Percentiles rank a stretch among this genome's conserved stretches.
phyloP scores from a whole-genome alignment of 495 filamentous ascomycete species.

The Podospora pseudopauciseta region DNA sequence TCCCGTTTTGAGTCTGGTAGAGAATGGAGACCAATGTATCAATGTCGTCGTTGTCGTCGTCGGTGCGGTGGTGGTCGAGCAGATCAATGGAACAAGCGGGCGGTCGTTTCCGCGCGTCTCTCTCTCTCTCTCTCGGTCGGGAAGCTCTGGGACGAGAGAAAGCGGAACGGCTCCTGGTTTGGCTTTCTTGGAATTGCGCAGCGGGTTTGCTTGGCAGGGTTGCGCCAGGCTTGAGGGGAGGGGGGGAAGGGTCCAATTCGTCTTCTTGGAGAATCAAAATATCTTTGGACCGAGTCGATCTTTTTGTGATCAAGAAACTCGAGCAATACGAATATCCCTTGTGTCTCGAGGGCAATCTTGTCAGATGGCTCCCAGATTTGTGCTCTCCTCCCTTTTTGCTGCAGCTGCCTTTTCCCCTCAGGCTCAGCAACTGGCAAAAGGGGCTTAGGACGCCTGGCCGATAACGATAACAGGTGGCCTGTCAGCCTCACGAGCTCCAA shows the following conservation, averaged over 20 bases:
- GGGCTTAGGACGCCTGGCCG: neutral
- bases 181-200: neutral
- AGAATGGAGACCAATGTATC: neutral
- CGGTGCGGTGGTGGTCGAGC: neutral
- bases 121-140: neutral
- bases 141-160: neutral
- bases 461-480: slow-evolving; percentile 5
- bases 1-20: neutral
- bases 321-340: neutral
- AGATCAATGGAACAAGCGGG: neutral
- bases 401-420: slow-evolving; percentile 4
- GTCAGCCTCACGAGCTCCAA: neutral
- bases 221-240: neutral
- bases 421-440: neutral
- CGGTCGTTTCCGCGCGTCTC: neutral
- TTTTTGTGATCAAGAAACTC: neutral
- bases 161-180: neutral
- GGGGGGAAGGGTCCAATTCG: neutral
- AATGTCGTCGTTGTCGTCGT: neutral
- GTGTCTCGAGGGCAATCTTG: neutral
- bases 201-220: neutral
- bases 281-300: neutral
- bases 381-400: slow-evolving; percentile 3
- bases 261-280: neutral
- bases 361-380: no score